Base-by-base conservation (phyloP, 495 filamentous ascomycete species). In the Platismatia glauca region DNA sequence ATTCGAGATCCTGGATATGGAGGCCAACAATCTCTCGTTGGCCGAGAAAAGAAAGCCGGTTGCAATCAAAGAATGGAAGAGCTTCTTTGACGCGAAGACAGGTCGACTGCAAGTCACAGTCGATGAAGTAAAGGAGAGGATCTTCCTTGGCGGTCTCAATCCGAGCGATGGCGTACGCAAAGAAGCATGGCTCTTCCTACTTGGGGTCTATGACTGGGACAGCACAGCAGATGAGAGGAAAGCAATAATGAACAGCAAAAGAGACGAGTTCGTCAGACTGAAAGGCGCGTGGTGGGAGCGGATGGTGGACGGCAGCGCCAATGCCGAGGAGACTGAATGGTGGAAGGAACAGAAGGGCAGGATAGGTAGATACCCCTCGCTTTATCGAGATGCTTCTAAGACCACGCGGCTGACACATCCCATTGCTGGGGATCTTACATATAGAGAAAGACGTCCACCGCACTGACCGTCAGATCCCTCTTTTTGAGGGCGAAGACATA, bases 361-460 rank as follows among this genome's bases (percentile, higher is more conserved):
- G 53, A 98, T 98, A 71, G 93, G 93, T 96, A 85, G 77, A 81
- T 70, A 24, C 53, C 61, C 39, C 46, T 37, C 33, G 20, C 27
- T 33, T 48, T 20, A 16, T 43, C 33, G 2, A 15, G 11, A 12
- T 27, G 13, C 6, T 31, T 0, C 31, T 35, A 35, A 11, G 33
- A 33, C 18, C 48, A 34, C 58, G 8, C 60, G 73, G 66, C 79
- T 80, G 71, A 81, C 74, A 44, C 69, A 64, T 68, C 67, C 72
- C 74, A 76, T 77, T 71, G 68, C 76, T 71, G 72, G 75, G 77
- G 60, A 72, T 81, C 29, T 71, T 64, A 53, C 67, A 71, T 70
- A 69, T 77, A 96, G 94, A 98, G 69, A 98, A 98, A 71, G 94
- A 97, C 71, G 95, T 97, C 43, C 94, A 98, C 73, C 87, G 94